Evolutionary conservation across 306 rosid species (phyloP).

Genomic region (Gillenia trifoliata): DNA sequence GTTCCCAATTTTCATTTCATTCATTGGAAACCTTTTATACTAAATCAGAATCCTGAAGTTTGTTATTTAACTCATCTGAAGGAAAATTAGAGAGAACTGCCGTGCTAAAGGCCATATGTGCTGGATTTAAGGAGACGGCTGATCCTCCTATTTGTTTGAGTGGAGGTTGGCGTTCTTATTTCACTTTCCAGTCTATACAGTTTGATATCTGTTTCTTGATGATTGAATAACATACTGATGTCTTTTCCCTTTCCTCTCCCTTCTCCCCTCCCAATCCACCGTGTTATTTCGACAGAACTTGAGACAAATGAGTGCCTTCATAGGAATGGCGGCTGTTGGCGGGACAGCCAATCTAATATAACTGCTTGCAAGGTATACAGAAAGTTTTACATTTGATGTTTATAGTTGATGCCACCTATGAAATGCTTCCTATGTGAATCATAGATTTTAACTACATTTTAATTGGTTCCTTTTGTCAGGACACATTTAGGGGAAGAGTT

Average conservation of each 20-base stretch:
- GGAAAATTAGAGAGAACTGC: constrained; percentile 86
- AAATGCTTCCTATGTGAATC: neutral
- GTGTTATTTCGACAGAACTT: constrained; percentile 43
- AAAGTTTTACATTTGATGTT: neutral
- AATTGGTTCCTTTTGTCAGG: constrained; percentile 42
- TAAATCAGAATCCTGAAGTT: constrained; percentile 21
- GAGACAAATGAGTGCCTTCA: constrained; percentile 80
- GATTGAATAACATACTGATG: neutral
- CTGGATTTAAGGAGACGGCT: constrained; percentile 79
- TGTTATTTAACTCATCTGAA: constrained; percentile 26
- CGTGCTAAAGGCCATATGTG: constrained; percentile 74
- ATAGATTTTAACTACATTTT: neutral
- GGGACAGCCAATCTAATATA: constrained; percentile 37
- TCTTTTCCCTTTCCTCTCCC: neutral
- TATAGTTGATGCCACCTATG: neutral
- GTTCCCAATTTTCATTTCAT: neutral
- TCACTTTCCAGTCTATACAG: neutral
- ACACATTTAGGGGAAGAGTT: constrained; percentile 93
- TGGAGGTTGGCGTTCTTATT: constrained; percentile 54
- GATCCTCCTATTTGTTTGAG: constrained; percentile 79
- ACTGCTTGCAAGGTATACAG: constrained; percentile 86
- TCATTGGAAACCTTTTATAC: neutral
- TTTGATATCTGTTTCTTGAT: neutral
- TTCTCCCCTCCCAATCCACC: neutral
- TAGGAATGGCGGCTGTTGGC: constrained; percentile 95